These are phyloP conservation scores for Guillardia theta DNA, from an alignment of 78 protist genomes.

Conservation along the genomic window DNA sequence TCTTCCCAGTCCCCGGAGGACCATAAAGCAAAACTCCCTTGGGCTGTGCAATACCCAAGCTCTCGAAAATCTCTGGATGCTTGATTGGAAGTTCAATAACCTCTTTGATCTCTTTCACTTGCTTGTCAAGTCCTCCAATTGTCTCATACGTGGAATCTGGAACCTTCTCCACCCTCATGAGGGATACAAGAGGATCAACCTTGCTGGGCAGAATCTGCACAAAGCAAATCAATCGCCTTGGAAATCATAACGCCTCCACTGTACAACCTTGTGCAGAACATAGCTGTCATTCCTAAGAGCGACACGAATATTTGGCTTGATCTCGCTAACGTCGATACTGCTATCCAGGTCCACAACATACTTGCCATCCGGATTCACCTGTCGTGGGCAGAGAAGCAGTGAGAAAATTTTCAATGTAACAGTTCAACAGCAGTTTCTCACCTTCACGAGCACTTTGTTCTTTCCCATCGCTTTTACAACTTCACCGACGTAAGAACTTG, in stretches of 20 bases:
- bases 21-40: slow-evolving; percentile 75
- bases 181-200: slow-evolving; percentile 94
- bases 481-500: slow-evolving; percentile 97
- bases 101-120: slow-evolving; percentile 98
- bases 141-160: slow-evolving; percentile 98
- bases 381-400: background rate
- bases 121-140: slow-evolving; percentile 99
- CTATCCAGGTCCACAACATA: slow-evolving; percentile 96
- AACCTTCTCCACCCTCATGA: slow-evolving; percentile 98
- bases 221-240: too few relatives aligned
- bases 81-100: slow-evolving; percentile 99
- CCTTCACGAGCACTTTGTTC: slow-evolving; percentile 72
- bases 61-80: slow-evolving; percentile 99
- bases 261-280: slow-evolving; percentile 81
- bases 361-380: slow-evolving; percentile 96
- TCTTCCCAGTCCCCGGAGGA: slow-evolving; percentile 98
- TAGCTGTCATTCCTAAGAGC: slow-evolving; percentile 69
- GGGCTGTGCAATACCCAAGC: slow-evolving; percentile 97
- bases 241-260: too few relatives aligned
- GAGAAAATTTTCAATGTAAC: background rate
- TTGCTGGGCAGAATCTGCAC: slow-evolving; percentile 86
- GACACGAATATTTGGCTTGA: slow-evolving; percentile 72
- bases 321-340: slow-evolving; percentile 71
- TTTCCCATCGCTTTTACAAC: slow-evolving; percentile 96
- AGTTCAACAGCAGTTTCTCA: background rate